A percentile compares a stretch with the other conserved stretches of the same genome.
phyloP scores from a whole-genome alignment of 2,329 filamentous ascomycete genomes.

The Polytolypa hystricis region DNA sequence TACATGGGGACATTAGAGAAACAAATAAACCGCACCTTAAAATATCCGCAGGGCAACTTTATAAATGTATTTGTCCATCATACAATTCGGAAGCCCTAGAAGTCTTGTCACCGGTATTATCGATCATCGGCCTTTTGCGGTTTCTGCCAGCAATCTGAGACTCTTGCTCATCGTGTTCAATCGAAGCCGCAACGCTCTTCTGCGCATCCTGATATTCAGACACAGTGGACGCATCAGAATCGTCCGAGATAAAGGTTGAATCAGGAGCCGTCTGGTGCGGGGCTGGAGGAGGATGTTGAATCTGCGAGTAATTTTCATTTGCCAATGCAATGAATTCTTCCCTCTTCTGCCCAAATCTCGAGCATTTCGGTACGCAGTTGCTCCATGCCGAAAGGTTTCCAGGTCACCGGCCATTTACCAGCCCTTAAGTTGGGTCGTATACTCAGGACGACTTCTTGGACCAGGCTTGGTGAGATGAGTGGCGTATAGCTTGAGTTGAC shows the following conservation, averaged over 20 bases:
- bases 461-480: slow-evolving; percentile 1
- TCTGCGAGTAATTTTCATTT: slow-evolving; percentile 13
- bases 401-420: slow-evolving; percentile 7
- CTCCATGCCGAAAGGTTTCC: slow-evolving; percentile 25
- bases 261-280: not conserved
- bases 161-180: not conserved
- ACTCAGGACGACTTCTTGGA: not conserved
- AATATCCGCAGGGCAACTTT: too few relatives aligned
- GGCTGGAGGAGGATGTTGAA: not conserved
- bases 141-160: not conserved
- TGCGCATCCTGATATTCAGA: not conserved
- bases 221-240: slow-evolving; percentile 1
- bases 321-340: slow-evolving; percentile 24
- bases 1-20: too few relatives aligned
- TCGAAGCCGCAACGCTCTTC: not conserved
- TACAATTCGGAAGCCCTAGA: too few relatives aligned
- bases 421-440: slow-evolving; percentile 6
- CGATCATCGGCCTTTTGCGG: not conserved
- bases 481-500: slow-evolving; percentile 7
- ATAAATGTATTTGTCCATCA: too few relatives aligned
- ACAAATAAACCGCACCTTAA: too few relatives aligned
- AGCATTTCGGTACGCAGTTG: slow-evolving; percentile 30
- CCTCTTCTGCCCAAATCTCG: slow-evolving; percentile 29
- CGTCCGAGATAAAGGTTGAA: not conserved
- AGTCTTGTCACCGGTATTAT: too few relatives aligned